Conservation (phyloP, 1,284 basidiomycete genomes). For the Malassezia cuniculi region DNA sequence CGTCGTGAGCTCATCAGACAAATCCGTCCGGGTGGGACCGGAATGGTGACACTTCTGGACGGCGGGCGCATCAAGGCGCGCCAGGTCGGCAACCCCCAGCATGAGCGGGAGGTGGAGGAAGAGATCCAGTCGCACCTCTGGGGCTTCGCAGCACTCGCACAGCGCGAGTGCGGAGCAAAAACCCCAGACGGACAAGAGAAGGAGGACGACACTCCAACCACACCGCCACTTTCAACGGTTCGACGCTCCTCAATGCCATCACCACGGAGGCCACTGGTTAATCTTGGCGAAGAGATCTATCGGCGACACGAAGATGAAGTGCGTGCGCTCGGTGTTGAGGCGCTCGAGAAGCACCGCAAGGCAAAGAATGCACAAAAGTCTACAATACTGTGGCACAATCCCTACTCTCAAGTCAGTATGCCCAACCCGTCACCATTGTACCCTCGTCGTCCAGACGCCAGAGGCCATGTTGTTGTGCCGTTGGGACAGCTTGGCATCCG, state of each 20-base stretch:
- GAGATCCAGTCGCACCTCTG: constrained; percentile 29
- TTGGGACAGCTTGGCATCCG: constrained; percentile 36
- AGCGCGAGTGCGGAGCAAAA: constrained; percentile 15
- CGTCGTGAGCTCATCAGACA: constrained; percentile 31
- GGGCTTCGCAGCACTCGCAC: constrained; percentile 39
- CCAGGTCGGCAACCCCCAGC: constrained; percentile 25
- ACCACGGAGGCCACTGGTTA: constrained; percentile 4
- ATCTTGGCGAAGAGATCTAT: constrained; percentile 29
- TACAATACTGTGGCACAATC: neutral
- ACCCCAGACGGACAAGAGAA: constrained; percentile 15
- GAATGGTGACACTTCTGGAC: constrained; percentile 42
- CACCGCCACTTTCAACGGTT: too few species aligned
- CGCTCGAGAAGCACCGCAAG: constrained; percentile 24
- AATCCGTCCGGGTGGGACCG: constrained; percentile 38
- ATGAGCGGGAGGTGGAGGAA: constrained; percentile 14
- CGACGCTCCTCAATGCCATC: neutral
- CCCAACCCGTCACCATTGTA: constrained; percentile 29
- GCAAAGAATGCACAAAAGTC: constrained; percentile 8
- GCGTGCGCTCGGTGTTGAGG: constrained; percentile 34
- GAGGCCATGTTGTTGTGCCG: constrained; percentile 33
- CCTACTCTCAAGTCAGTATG: constrained; percentile 27
- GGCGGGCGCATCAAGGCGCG: constrained; percentile 38
- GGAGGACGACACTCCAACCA: constrained; percentile 22
- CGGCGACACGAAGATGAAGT: constrained; percentile 39
- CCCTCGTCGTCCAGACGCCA: constrained; percentile 37